phyloP scores from a whole-genome alignment of 441 rosid species.

The Biscutella auriculata region DNA sequence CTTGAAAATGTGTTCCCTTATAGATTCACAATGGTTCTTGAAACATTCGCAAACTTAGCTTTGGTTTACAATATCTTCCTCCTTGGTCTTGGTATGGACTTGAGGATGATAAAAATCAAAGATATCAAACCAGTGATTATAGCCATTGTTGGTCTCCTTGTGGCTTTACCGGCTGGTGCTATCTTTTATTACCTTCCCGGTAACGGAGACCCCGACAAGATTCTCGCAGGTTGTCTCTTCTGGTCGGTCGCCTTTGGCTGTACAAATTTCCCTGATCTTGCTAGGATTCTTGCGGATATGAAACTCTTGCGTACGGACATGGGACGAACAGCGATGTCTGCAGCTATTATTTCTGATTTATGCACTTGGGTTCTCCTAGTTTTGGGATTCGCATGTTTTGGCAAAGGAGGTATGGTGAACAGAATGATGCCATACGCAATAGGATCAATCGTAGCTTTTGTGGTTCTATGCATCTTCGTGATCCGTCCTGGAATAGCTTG shows the following conservation, averaged over 20 bases:
- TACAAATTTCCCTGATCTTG: slow-evolving; percentile 59
- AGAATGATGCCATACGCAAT: neutral
- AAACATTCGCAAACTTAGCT: slow-evolving; percentile 50
- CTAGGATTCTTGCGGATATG: slow-evolving; percentile 51
- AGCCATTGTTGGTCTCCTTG: slow-evolving; percentile 29
- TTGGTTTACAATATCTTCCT: slow-evolving; percentile 48
- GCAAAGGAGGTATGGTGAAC: slow-evolving; percentile 6
- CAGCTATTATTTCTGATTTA: slow-evolving; percentile 43
- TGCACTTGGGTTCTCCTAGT: slow-evolving; percentile 44
- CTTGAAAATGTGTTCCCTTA: slow-evolving; percentile 20
- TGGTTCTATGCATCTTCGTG: slow-evolving; percentile 18
- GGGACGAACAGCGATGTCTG: slow-evolving; percentile 46
- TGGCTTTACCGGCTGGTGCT: slow-evolving; percentile 26
- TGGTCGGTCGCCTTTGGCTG: slow-evolving; percentile 44
- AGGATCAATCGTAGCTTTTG: slow-evolving; percentile 20
- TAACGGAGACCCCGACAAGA: neutral
- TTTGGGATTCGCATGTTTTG: neutral
- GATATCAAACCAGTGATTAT: slow-evolving; percentile 30
- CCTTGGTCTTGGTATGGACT: slow-evolving; percentile 56
- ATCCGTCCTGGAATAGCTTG: slow-evolving; percentile 33
- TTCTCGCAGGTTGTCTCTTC: slow-evolving; percentile 23
- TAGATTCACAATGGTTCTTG: slow-evolving; percentile 31
- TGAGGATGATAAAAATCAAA: slow-evolving; percentile 25
- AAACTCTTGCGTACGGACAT: slow-evolving; percentile 62
- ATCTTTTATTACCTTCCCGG: slow-evolving; percentile 20